A percentile compares a stretch with the other conserved stretches of the same genome.
These are phyloP conservation scores for Blastomyces gilchristii DNA, from an alignment of 2,329 filamentous ascomycete species.

Conservation along the genomic window DNA sequence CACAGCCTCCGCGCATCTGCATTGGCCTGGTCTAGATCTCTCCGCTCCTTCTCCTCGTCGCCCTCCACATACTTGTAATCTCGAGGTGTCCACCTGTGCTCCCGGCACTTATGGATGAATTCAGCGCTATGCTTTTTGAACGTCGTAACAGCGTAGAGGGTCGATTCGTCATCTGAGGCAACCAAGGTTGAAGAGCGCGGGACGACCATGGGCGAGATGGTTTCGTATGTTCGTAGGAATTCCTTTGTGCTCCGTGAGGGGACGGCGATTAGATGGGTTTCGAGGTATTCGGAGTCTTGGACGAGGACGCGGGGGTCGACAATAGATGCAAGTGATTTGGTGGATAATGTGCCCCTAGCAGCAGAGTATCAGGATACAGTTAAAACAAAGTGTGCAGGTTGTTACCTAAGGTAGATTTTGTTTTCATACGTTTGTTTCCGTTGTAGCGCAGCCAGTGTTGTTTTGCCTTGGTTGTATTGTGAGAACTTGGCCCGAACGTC, in stretches of 20 bases:
- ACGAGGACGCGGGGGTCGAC: conserved; percentile 72
- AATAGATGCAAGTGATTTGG: conserved; percentile 83
- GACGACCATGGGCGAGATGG: conserved; percentile 80
- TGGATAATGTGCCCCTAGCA: conserved; percentile 75
- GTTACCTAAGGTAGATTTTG: background rate
- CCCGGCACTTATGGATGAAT: conserved; percentile 83
- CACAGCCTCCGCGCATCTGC: conserved; percentile 85
- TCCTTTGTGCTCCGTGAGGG: conserved; percentile 73
- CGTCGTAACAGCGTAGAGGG: conserved; percentile 74
- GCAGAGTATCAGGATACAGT: background rate
- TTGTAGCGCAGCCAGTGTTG: conserved; percentile 68
- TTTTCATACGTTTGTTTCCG: conserved; percentile 68
- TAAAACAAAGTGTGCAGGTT: background rate
- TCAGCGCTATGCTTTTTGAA: conserved; percentile 87
- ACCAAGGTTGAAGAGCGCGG: conserved; percentile 74
- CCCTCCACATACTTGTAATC: conserved; percentile 91
- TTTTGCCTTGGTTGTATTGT: conserved; percentile 88
- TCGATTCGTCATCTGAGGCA: conserved; percentile 79
- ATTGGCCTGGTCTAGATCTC: conserved; percentile 70
- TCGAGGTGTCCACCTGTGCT: conserved; percentile 87
- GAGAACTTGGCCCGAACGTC: conserved; percentile 90
- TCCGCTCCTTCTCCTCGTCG: conserved; percentile 77
- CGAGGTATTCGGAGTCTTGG: conserved; percentile 88
- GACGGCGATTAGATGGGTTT: conserved; percentile 87
- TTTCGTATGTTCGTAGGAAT: conserved; percentile 82